Percentiles rank a stretch among this genome's conserved stretches.
phyloP scores from a whole-genome alignment of 495 filamentous ascomycete genomes.

The Penicillium egyptiacum region DNA sequence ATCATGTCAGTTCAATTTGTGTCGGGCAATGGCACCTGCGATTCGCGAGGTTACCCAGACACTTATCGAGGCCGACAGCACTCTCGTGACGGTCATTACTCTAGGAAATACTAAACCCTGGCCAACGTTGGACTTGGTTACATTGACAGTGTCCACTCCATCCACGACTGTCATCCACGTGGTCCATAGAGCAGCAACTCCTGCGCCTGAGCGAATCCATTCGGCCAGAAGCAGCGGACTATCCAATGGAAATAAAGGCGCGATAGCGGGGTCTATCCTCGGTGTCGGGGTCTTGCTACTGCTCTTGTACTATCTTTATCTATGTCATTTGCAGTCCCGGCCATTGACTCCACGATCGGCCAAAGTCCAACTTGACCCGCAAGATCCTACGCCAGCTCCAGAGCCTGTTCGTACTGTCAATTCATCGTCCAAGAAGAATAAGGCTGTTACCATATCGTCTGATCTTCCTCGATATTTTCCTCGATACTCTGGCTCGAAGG shows the following conservation, averaged over 20 bases:
- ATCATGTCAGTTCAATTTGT: conserved; percentile 1
- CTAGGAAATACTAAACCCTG: background rate
- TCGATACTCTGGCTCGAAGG: background rate
- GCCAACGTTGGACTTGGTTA: background rate
- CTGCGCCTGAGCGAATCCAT: background rate
- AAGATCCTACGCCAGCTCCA: background rate
- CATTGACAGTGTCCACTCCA: background rate
- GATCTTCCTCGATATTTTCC: conserved; percentile 4
- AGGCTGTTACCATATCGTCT: conserved; percentile 4
- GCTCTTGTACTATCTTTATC: conserved; percentile 2
- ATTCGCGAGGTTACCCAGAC: conserved; percentile 3
- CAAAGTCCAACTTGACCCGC: background rate
- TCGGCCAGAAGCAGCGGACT: background rate
- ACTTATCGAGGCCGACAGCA: background rate
- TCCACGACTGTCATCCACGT: background rate
- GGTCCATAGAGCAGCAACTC: background rate
- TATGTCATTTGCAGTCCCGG: background rate
- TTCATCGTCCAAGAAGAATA: background rate
- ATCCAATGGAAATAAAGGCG: background rate
- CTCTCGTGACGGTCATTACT: background rate
- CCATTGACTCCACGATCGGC: background rate
- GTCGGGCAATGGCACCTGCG: conserved; percentile 9
- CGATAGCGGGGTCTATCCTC: conserved; percentile 4
- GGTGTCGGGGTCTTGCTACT: background rate
- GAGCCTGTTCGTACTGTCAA: background rate